Conservation (phyloP, 2,329 filamentous ascomycete genomes). For the Podosphaera xanthii region DNA sequence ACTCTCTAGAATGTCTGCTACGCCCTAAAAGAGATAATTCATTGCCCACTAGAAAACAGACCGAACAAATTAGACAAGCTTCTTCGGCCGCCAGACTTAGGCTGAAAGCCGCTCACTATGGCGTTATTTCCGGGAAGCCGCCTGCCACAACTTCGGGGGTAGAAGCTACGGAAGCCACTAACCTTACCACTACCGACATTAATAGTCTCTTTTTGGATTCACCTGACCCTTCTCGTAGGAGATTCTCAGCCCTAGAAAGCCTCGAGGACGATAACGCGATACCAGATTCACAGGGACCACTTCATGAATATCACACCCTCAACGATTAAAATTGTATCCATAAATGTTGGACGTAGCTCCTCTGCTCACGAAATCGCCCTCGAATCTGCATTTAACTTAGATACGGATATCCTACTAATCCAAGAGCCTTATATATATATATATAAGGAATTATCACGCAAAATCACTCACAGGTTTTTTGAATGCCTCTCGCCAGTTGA, state of each 20-base stretch:
- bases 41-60: background rate
- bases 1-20: background rate
- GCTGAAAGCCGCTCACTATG: background rate
- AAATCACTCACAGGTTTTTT: background rate
- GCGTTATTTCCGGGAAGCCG: background rate
- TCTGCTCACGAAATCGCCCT: background rate
- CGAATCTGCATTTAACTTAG: background rate
- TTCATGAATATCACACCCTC: background rate
- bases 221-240: background rate
- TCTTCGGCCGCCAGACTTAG: background rate
- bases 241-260: background rate
- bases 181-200: background rate
- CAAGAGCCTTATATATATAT: background rate
- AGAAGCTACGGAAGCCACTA: background rate
- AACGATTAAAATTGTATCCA: too few relatives aligned
- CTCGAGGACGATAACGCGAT: background rate
- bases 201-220: background rate
- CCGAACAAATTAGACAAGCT: background rate
- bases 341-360: background rate
- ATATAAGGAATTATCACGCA: background rate
- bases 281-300: background rate
- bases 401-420: background rate
- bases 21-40: background rate
- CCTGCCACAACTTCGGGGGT: background rate
- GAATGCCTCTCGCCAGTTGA: background rate